Evolutionary conservation across 345 rosid genomes (phyloP).

Genomic region (Murraya koenigii): DNA sequence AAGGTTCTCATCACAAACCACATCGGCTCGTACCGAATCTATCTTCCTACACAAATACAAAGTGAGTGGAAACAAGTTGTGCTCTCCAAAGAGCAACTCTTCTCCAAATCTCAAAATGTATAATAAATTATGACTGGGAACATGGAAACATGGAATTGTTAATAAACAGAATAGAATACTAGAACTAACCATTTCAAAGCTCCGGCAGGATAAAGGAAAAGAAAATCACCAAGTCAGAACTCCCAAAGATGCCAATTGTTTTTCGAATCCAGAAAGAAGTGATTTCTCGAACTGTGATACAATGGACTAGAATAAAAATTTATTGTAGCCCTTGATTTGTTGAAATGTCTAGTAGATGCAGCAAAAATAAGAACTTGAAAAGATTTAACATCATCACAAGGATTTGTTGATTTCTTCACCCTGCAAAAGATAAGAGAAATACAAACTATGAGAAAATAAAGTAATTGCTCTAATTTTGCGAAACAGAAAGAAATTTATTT

Average conservation of each 20-base stretch:
- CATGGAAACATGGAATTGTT: not conserved
- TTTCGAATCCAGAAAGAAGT: not conserved
- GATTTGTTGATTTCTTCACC: not conserved
- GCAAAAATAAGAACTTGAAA: not conserved
- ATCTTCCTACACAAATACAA: not conserved
- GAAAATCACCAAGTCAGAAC: not conserved
- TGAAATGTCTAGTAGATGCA: not conserved
- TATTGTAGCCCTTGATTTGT: not conserved
- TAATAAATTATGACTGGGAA: not conserved
- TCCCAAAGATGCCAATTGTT: not conserved
- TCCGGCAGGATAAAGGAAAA: not conserved
- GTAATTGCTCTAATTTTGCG: not conserved
- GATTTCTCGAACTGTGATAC: not conserved
- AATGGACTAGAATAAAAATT: not conserved
- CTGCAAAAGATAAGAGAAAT: not conserved
- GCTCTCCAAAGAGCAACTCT: too few relatives aligned
- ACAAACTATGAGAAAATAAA: not conserved
- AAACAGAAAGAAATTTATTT: not conserved
- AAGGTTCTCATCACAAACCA: not conserved
- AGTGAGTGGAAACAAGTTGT: not conserved
- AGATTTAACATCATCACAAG: not conserved
- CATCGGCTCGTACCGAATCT: not conserved
- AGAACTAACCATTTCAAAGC: not conserved
- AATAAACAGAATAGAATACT: not conserved
- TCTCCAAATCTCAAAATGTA: too few relatives aligned